These are phyloP conservation scores for Heterobasidion irregulare DNA, from an alignment of 1,284 basidiomycete genomes.

Conservation along the genomic window DNA sequence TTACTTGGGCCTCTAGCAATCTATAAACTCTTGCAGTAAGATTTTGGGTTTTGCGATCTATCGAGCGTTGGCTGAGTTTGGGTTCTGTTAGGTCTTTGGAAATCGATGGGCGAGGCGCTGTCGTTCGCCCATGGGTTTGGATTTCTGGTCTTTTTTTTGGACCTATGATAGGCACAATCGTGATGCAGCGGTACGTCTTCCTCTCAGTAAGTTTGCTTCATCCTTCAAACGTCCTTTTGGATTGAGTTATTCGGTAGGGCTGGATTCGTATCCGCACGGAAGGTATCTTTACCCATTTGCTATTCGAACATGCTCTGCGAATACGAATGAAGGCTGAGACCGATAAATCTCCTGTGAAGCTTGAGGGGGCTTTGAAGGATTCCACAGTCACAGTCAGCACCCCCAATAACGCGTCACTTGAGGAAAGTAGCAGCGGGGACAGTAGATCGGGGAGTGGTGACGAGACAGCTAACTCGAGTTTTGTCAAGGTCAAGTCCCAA, in stretches of 20 bases:
- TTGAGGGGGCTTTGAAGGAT: background rate
- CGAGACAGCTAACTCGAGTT: constrained; percentile 7
- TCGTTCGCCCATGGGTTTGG: constrained; percentile 52
- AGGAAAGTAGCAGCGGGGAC: constrained; percentile 8
- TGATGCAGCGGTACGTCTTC: constrained; percentile 42
- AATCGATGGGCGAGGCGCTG: constrained; percentile 24
- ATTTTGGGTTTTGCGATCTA: constrained; percentile 1
- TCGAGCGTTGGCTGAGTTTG: background rate
- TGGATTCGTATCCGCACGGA: constrained; percentile 32
- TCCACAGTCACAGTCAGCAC: constrained; percentile 13
- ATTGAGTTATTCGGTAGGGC: constrained; percentile 11
- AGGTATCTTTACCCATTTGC: constrained; percentile 45
- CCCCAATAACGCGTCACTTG: constrained; percentile 18
- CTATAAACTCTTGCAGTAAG: constrained; percentile 29
- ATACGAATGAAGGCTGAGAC: constrained; percentile 37
- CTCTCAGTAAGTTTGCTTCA: constrained; percentile 24
- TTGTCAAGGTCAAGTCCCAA: constrained; percentile 6
- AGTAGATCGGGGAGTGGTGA: background rate
- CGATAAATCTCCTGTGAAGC: constrained; percentile 7
- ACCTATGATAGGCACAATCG: constrained; percentile 33
- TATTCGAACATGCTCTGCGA: constrained; percentile 50
- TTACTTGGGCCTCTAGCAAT: constrained; percentile 37
- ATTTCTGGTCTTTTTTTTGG: constrained; percentile 52
- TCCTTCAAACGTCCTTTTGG: background rate
- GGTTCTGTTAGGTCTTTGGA: constrained; percentile 30